Percentiles rank a stretch among this genome's conserved stretches.
phyloP scores from a whole-genome alignment of 768 basidiomycete species.

The Lentinula aciculospora region DNA sequence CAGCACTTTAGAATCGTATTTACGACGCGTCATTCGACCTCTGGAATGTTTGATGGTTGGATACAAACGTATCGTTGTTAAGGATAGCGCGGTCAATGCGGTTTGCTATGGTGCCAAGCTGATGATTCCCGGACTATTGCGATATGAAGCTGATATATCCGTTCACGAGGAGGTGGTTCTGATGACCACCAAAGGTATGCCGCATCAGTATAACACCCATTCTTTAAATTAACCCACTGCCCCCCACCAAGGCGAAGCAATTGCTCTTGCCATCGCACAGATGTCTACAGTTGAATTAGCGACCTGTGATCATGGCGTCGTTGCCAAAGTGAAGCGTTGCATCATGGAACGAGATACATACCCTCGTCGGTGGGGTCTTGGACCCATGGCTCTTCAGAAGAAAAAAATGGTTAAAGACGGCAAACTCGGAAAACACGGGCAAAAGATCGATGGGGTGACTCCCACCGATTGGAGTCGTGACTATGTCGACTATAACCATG shows the following conservation, averaged over 20 bases:
- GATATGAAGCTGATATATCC: constrained; percentile 94
- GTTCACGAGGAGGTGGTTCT: constrained; percentile 94
- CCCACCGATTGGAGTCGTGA: constrained; percentile 88
- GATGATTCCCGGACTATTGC: constrained; percentile 97
- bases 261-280: constrained; percentile 90
- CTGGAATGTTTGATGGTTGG: constrained; percentile 91
- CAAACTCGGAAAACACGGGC: constrained; percentile 91
- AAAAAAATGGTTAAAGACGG: constrained; percentile 99
- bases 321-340: constrained; percentile 97
- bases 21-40: constrained; percentile 91
- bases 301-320: constrained; percentile 97
- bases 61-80: constrained; percentile 98
- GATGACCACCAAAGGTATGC: constrained; percentile 94
- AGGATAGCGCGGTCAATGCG: constrained; percentile 98
- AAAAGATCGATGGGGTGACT: constrained; percentile 81
- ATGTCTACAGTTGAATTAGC: constrained; percentile 99
- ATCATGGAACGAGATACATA: constrained; percentile 99
- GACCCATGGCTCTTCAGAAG: constrained; percentile 95
- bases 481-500: constrained; percentile 89
- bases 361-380: constrained; percentile 96
- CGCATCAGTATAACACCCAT: background rate
- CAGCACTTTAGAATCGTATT: constrained; percentile 75
- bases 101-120: constrained; percentile 99
- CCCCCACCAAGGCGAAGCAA: constrained; percentile 62
- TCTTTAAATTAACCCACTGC: background rate